Base-by-base conservation (phyloP, 306 rosid species). In the Cicer bijugum region DNA sequence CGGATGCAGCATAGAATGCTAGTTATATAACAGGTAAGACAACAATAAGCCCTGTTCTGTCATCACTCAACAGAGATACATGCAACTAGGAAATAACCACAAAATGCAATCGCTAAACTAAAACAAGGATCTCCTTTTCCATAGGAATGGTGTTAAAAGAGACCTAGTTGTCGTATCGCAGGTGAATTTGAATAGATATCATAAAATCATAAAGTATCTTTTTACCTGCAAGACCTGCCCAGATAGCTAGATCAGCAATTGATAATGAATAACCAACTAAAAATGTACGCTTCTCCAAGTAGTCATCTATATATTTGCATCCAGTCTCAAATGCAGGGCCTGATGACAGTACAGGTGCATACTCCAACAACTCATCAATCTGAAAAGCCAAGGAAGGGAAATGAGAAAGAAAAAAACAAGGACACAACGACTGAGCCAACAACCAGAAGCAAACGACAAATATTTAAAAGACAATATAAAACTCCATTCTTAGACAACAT, bases 141-240 rank as follows among this genome's bases (percentile, higher is more conserved):
- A 75, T 16, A 51, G 43, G 52, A 14, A 66, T 28, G 5, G 4
- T 12, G 57, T 20, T n/a, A 68, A 67, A 66, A 71, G 17, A 8
- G 40, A 67, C 51, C 33, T 1, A 69, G 39, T 3, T 63, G 51
- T 6, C 39, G 55, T 15, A 60, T 37, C 17, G 50, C 28, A 8
- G 3, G 46, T 8, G 45, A 20, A 46, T 15, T 28, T 52, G 56
- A 79, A 66, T 50, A 62, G 70, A 38, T 38, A 51, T 19, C 12
- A 16, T 19, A 7, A 15, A 68, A 45, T 28, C 35, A 28, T 28
- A 28, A 28, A 28, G 35, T 63, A 59, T 1, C 10, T 63, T 74
- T 86, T 74, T 86, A 94, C 99, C 97, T 71, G 91, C 90, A 77
- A 94, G 92, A 74, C 89, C 85, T 1, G 97, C 86, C 97, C 97